Evolutionary conservation across 2,329 filamentous ascomycete genomes (phyloP).

Genomic region (Calonectria honghensis): DNA sequence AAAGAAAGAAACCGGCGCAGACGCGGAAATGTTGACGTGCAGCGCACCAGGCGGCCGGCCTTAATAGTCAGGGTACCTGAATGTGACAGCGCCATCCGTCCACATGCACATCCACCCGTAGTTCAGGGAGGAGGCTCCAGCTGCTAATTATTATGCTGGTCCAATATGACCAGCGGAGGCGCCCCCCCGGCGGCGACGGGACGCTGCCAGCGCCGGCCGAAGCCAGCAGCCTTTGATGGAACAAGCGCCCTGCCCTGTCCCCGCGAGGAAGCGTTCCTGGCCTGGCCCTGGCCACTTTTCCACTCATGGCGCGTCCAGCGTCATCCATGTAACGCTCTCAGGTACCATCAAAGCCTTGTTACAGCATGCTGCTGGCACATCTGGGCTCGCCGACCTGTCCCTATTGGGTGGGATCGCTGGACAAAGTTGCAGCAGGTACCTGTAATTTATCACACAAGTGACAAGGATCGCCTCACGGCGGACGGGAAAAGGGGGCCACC

Average conservation of each 20-base stretch:
- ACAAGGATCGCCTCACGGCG: constrained; percentile 48
- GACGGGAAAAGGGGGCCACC: constrained; percentile 49
- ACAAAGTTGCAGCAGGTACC: constrained; percentile 53
- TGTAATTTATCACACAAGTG: constrained; percentile 47
- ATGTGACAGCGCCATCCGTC: constrained; percentile 18
- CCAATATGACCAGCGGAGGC: constrained; percentile 2
- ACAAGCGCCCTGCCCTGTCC: constrained; percentile 2
- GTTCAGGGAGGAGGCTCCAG: constrained; percentile 24
- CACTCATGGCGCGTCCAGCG: constrained; percentile 21
- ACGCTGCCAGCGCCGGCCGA: constrained; percentile 2
- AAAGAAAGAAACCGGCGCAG: constrained; percentile 12
- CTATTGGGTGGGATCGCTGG: constrained; percentile 46
- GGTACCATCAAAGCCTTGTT: neutral
- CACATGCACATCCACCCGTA: neutral
- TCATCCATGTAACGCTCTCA: constrained; percentile 24
- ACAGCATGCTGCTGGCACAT: constrained; percentile 6
- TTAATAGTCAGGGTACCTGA: constrained; percentile 30
- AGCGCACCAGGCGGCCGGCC: neutral
- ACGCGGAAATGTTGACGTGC: constrained; percentile 38
- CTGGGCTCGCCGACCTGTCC: constrained; percentile 38
- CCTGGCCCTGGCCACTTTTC: constrained; percentile 4
- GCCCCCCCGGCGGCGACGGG: neutral
- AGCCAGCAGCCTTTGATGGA: neutral
- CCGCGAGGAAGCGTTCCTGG: constrained; percentile 18
- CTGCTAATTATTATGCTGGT: constrained; percentile 2